These are phyloP conservation scores for Lipomyces yamanashiensis DNA, from an alignment of 805 yeast species.

Conservation along the genomic window DNA sequence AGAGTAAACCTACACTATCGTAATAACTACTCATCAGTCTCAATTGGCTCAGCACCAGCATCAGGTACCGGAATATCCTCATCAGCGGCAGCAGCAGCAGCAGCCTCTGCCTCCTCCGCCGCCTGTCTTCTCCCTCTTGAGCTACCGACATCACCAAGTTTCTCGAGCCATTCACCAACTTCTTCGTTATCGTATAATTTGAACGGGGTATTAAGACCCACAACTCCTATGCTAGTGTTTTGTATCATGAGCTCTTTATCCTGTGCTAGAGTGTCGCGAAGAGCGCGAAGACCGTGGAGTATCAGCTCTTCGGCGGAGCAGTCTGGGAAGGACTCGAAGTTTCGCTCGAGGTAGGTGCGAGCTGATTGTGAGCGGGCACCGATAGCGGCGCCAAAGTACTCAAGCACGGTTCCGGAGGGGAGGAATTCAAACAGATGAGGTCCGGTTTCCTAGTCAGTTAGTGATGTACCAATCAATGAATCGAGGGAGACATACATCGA, in stretches of 20 bases:
- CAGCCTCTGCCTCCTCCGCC: slow-evolving; percentile 12
- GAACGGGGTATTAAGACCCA: slow-evolving; percentile 79
- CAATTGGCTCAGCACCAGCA: slow-evolving; percentile 31
- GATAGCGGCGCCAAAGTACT: slow-evolving; percentile 90
- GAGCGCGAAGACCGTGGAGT: slow-evolving; percentile 83
- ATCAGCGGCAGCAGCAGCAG: slow-evolving; percentile 13
- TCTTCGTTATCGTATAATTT: slow-evolving; percentile 83
- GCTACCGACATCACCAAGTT: slow-evolving; percentile 52
- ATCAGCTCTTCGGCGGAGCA: slow-evolving; percentile 73
- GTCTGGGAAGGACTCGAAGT: slow-evolving; percentile 67
- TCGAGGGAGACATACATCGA: slow-evolving; percentile 54
- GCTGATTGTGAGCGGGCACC: slow-evolving; percentile 99
- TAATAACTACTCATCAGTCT: slow-evolving; percentile 23
- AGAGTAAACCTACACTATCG: not conserved
- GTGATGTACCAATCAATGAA: not conserved
- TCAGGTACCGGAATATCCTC: slow-evolving; percentile 11
- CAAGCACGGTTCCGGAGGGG: slow-evolving; percentile 92
- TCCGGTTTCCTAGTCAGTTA: slow-evolving; percentile 63
- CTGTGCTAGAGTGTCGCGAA: slow-evolving; percentile 91
- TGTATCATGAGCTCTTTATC: slow-evolving; percentile 85
- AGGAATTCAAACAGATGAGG: slow-evolving; percentile 93
- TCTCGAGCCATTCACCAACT: slow-evolving; percentile 81
- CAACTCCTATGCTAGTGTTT: slow-evolving; percentile 90
- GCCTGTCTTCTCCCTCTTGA: slow-evolving; percentile 29
- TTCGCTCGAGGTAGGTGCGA: slow-evolving; percentile 90